Evolutionary conservation across 345 rosid genomes (phyloP).

Genomic region (Anacardium occidentale): DNA sequence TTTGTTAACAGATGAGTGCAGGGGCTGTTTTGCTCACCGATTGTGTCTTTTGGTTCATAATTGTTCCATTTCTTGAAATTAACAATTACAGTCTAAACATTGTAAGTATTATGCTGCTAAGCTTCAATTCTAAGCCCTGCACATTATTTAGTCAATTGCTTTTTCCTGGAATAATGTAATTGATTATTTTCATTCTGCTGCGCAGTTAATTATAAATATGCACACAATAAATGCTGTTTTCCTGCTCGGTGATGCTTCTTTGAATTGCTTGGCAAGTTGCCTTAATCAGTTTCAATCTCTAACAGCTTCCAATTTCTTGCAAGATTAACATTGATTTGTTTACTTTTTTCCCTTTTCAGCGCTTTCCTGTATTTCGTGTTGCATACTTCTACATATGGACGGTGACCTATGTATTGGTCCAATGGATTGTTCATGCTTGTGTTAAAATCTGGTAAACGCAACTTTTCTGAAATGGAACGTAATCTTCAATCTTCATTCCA

Average conservation of each 20-base stretch:
- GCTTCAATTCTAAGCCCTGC: not conserved
- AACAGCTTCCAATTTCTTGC: conserved; percentile 7
- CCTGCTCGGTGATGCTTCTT: conserved; percentile 72
- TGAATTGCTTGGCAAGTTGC: conserved; percentile 71
- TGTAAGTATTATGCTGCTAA: conserved; percentile 45
- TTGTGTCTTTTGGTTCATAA: conserved; percentile 87
- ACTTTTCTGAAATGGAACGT: not conserved
- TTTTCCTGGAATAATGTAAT: not conserved
- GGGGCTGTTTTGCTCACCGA: conserved; percentile 98
- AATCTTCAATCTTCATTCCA: not conserved
- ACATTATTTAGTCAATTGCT: too few relatives aligned
- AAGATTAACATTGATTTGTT: not conserved
- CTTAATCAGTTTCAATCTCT: not conserved
- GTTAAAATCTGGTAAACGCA: conserved; percentile 57
- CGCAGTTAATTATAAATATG: conserved; percentile 78
- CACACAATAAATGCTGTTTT: conserved; percentile 77
- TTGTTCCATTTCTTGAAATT: conserved; percentile 82
- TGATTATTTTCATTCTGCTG: not conserved
- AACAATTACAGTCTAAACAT: conserved; percentile 65
- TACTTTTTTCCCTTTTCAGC: conserved; percentile 38
- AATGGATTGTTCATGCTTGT: conserved; percentile 80
- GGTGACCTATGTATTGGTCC: conserved; percentile 69
- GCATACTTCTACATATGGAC: conserved; percentile 94
- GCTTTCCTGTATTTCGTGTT: conserved; percentile 81
- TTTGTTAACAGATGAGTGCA: conserved; percentile 72